phyloP scores from a whole-genome alignment of 305 asterid genomes.

The Solanum hybrid region DNA sequence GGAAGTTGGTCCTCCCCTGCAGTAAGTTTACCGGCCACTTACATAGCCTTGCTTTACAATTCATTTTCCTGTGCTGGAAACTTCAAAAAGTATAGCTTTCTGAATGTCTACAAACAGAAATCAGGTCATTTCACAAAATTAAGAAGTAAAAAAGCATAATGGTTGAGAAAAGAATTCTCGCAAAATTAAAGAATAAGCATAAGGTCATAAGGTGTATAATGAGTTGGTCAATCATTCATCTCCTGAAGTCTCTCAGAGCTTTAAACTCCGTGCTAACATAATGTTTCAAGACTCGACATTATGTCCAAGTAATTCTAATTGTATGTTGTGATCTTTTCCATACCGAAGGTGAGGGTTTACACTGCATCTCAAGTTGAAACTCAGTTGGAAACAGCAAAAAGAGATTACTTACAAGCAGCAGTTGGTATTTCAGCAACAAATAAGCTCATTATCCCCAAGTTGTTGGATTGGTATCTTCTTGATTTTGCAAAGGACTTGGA shows the following conservation, averaged over 20 bases:
- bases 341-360: conserved; percentile 54
- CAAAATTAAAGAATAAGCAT: not conserved
- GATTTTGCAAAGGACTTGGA: conserved; percentile 81
- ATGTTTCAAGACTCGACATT: not conserved
- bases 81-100: not conserved
- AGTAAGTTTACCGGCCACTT: conserved; percentile 29
- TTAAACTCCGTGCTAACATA: not conserved
- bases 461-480: conserved; percentile 74
- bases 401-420: conserved; percentile 68
- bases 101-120: not conserved
- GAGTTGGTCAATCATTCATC: not conserved
- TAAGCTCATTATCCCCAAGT: conserved; percentile 60
- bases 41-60: not conserved
- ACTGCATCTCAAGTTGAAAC: conserved; percentile 53
- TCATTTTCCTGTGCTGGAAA: not conserved
- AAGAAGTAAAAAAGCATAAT: not conserved
- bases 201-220: not conserved
- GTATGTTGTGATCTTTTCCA: conserved; percentile 1
- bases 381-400: conserved; percentile 61
- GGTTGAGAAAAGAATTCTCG: not conserved
- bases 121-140: not conserved
- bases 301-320: not conserved
- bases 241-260: not conserved
- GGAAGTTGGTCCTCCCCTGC: conserved; percentile 97
- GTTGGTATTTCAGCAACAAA: conserved; percentile 49